Conservation (phyloP, 495 filamentous ascomycete species). For the Talaromyces stipitatus region DNA sequence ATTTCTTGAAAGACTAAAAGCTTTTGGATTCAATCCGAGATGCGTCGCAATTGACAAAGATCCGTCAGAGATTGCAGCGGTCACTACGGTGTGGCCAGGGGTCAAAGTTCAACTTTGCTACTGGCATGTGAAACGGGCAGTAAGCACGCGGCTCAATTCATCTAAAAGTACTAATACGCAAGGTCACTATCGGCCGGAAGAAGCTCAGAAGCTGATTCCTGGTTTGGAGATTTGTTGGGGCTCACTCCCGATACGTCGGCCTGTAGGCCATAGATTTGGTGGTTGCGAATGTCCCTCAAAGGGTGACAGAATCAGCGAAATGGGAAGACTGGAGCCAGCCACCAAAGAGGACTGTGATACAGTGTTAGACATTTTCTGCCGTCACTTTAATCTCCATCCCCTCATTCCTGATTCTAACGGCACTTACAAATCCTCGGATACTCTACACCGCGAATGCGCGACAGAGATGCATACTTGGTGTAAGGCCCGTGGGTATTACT, state of each 20-base stretch:
- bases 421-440: neutral
- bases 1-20: no score
- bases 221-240: no score
- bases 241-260: neutral
- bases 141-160: no score
- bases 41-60: no score
- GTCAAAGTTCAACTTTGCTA: no score
- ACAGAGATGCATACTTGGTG: neutral
- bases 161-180: no score
- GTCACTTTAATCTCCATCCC: neutral
- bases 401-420: neutral
- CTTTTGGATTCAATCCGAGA: no score
- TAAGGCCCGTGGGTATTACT: neutral
- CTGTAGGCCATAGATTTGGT: neutral
- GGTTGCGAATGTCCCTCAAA: neutral
- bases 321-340: neutral
- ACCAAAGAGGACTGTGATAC: neutral
- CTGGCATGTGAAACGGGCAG: no score
- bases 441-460: neutral
- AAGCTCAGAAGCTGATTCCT: no score
- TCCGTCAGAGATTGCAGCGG: no score
- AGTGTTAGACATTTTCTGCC: neutral
- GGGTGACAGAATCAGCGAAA: neutral
- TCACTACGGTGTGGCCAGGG: no score
- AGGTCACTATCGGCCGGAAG: no score